Evolutionary conservation across 345 rosid genomes (phyloP).

Genomic region (Citrus sinensis): DVS_A1.0 CM039165.1:33976501-33977000

Average conservation of each 20-base stretch:
- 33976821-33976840: conserved; percentile 42
- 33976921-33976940: conserved; percentile 26
- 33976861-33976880: conserved; percentile 37
- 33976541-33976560: conserved; percentile 43
- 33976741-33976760: conserved; percentile 17
- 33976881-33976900: conserved; percentile 33
- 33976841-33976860: conserved; percentile 32
- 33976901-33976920: conserved; percentile 27
- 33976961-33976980: conserved; percentile 16
- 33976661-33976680: conserved; percentile 60
- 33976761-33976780: conserved; percentile 22
- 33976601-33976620: conserved; percentile 64
- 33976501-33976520: conserved; percentile 68
- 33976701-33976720: conserved; percentile 54
- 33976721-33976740: conserved; percentile 54
- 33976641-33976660: conserved; percentile 60
- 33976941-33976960: conserved; percentile 25
- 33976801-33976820: conserved; percentile 39
- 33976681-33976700: conserved; percentile 67
- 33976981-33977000: conserved; percentile 19
- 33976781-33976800: conserved; percentile 32
- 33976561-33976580: conserved; percentile 42
- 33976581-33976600: conserved; percentile 63
- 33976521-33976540: conserved; percentile 67
- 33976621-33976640: conserved; percentile 60